phyloP scores from a whole-genome alignment of 2,329 filamentous ascomycete species.

The Colletotrichum cuscutae region DNA sequence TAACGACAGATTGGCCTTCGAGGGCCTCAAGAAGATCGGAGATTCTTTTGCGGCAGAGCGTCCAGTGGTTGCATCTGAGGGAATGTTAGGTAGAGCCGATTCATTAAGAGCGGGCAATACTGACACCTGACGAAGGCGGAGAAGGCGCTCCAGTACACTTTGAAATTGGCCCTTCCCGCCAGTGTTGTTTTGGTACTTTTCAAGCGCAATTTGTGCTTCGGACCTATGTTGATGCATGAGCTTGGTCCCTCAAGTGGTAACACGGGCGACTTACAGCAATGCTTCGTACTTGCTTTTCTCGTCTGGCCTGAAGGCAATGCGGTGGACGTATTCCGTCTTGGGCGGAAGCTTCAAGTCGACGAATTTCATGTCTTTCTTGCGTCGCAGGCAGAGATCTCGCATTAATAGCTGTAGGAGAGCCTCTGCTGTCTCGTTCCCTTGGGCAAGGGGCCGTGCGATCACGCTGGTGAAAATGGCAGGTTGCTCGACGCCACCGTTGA shows the following conservation, averaged over 20 bases:
- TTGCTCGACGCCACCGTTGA: slow-evolving; percentile 80
- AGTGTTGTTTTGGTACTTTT: slow-evolving; percentile 63
- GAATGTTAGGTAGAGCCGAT: slow-evolving; percentile 32
- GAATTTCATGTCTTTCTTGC: slow-evolving; percentile 90
- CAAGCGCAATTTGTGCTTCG: slow-evolving; percentile 79
- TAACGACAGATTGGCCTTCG: slow-evolving; percentile 73
- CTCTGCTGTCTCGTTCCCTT: slow-evolving; percentile 67
- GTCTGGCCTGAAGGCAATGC: slow-evolving; percentile 76
- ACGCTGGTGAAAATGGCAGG: slow-evolving; percentile 78
- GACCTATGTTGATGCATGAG: slow-evolving; percentile 54
- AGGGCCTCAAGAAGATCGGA: slow-evolving; percentile 76
- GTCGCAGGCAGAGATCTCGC: slow-evolving; percentile 81
- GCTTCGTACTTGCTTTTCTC: slow-evolving; percentile 83
- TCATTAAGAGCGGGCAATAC: slow-evolving; percentile 40
- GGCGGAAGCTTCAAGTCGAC: slow-evolving; percentile 82
- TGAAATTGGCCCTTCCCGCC: slow-evolving; percentile 69
- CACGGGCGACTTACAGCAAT: slow-evolving; percentile 64
- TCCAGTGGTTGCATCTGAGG: slow-evolving; percentile 85
- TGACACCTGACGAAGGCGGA: slow-evolving; percentile 81
- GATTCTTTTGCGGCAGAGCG: slow-evolving; percentile 80
- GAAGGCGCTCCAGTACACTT: slow-evolving; percentile 81
- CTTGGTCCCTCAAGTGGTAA: not conserved
- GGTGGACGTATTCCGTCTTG: slow-evolving; percentile 81
- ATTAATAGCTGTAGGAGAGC: slow-evolving; percentile 80
- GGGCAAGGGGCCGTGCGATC: slow-evolving; percentile 74